These are phyloP conservation scores for Vigna mungo DNA, from an alignment of 306 rosid genomes.

Conservation along the genomic window DNA sequence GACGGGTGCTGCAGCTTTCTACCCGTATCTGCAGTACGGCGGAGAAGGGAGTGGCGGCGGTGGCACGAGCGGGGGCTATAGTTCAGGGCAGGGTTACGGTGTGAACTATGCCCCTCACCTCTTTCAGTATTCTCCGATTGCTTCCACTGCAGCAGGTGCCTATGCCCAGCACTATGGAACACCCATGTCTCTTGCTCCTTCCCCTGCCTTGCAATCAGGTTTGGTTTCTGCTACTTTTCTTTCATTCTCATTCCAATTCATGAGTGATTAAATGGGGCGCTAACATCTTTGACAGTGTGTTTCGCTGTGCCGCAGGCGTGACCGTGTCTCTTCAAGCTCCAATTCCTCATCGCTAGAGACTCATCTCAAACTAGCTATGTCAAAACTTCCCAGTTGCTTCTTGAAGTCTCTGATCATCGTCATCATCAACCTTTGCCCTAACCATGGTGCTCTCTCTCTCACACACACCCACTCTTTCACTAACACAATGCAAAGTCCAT, in stretches of 20 bases:
- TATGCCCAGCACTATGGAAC: slow-evolving; percentile 84
- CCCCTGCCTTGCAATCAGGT: slow-evolving; percentile 97
- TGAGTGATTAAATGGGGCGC: slow-evolving; percentile 40
- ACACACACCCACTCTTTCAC: slow-evolving; percentile 52
- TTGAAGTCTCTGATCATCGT: slow-evolving; percentile 49
- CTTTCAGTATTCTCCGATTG: slow-evolving; percentile 75
- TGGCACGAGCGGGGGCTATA: slow-evolving; percentile 48
- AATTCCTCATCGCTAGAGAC: slow-evolving; percentile 84
- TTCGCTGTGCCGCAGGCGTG: slow-evolving; percentile 99
- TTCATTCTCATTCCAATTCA: not conserved
- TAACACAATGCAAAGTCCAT: slow-evolving; percentile 62
- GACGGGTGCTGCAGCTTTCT: slow-evolving; percentile 72
- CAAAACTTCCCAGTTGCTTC: slow-evolving; percentile 61
- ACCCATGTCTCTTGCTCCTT: slow-evolving; percentile 87
- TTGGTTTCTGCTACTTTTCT: not conserved
- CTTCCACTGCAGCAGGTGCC: slow-evolving; percentile 60
- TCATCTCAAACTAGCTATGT: slow-evolving; percentile 50
- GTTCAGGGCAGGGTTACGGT: slow-evolving; percentile 75
- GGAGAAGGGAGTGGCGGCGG: slow-evolving; percentile 58
- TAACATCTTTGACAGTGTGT: slow-evolving; percentile 98
- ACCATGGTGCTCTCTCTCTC: slow-evolving; percentile 90
- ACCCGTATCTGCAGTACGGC: slow-evolving; percentile 80
- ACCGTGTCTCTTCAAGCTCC: slow-evolving; percentile 85
- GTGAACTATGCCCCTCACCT: slow-evolving; percentile 82
- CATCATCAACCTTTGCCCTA: slow-evolving; percentile 70